These are phyloP conservation scores for Schwanniomyces vanrijiae DNA, from an alignment of 805 yeast genomes.

Conservation along the genomic window DNA sequence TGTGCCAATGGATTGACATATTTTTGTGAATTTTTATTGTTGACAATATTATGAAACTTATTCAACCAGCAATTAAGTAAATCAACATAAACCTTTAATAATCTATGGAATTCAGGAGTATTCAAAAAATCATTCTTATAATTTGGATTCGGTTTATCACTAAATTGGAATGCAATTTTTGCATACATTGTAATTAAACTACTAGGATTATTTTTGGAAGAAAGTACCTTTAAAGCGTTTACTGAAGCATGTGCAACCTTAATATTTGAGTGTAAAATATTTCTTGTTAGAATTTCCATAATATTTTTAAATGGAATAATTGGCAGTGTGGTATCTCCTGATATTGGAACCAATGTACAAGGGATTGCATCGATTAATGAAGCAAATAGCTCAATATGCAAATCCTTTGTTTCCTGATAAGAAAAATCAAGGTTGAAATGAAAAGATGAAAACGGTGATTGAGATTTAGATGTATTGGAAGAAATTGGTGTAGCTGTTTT, in stretches of 20 bases:
- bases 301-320: slow-evolving; percentile 59
- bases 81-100: slow-evolving; percentile 74
- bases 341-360: slow-evolving; percentile 46
- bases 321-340: slow-evolving; percentile 32
- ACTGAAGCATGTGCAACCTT: slow-evolving; percentile 66
- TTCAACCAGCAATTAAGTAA: slow-evolving; percentile 80
- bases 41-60: slow-evolving; percentile 46
- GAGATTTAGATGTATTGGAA: slow-evolving; percentile 24
- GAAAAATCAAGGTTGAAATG: slow-evolving; percentile 40
- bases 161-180: slow-evolving; percentile 74
- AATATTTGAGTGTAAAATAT: slow-evolving; percentile 66
- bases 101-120: slow-evolving; percentile 57
- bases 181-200: slow-evolving; percentile 73
- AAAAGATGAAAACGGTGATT: slow-evolving; percentile 41
- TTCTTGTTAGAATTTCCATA: slow-evolving; percentile 75
- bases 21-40: slow-evolving; percentile 14
- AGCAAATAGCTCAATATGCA: slow-evolving; percentile 62
- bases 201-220: slow-evolving; percentile 68
- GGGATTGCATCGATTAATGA: slow-evolving; percentile 72
- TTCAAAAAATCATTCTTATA: slow-evolving; percentile 59
- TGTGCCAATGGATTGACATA: slow-evolving; percentile 26
- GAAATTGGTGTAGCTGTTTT: slow-evolving; percentile 9
- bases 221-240: slow-evolving; percentile 61
- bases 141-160: slow-evolving; percentile 62
- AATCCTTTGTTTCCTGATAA: slow-evolving; percentile 31